phyloP scores from a whole-genome alignment of 345 rosid species.

The Eucalyptus rudis region DNA sequence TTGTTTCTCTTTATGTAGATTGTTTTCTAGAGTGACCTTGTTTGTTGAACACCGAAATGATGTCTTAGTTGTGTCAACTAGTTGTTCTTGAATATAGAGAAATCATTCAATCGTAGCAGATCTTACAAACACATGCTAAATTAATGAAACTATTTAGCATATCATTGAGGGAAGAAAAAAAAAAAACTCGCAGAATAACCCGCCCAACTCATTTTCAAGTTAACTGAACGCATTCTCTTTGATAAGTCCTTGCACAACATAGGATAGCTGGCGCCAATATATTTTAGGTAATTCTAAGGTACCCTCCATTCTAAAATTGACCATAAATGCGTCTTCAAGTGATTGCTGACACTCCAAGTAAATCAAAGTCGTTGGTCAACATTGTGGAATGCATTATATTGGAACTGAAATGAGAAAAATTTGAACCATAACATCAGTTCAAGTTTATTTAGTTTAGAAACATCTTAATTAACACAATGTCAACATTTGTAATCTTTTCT shows the following conservation, averaged over 20 bases:
- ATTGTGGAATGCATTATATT: not conserved
- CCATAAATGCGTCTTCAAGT: not conserved
- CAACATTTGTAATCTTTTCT: not conserved
- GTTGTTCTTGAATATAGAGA: not conserved
- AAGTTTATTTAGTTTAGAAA: not conserved
- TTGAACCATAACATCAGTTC: not conserved
- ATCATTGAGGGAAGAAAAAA: not conserved
- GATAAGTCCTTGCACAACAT: not conserved
- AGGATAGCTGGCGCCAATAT: not conserved
- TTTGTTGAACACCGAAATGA: not conserved
- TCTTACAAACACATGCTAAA: not conserved
- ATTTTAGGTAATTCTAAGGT: not conserved
- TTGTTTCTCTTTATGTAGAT: not conserved
- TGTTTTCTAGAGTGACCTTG: not conserved
- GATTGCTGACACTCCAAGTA: not conserved
- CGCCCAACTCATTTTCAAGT: not conserved
- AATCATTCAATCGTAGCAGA: not conserved
- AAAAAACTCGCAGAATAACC: not conserved
- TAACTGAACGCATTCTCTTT: not conserved
- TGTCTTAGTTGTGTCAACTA: not conserved
- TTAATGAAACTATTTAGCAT: not conserved
- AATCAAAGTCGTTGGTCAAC: not conserved
- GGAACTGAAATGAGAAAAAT: not conserved
- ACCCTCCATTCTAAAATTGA: not conserved
- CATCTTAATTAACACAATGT: not conserved